phyloP scores from a whole-genome alignment of 169 alveolate genomes.

The Cryptosporidium meleagridis region DNA sequence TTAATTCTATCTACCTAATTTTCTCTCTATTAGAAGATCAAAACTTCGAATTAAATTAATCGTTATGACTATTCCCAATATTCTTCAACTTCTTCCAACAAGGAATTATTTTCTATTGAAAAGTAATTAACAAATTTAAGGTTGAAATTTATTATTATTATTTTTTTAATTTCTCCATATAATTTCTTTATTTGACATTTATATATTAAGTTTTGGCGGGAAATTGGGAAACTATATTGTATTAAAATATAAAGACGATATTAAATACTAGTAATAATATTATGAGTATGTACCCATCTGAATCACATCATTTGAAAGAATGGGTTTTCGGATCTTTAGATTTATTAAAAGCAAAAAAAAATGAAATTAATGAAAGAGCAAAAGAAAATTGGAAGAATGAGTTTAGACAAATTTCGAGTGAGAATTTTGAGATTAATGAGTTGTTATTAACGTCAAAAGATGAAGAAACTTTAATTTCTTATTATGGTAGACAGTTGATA shows the following conservation, averaged over 20 bases:
- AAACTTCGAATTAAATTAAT: neutral
- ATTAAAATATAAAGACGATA: neutral
- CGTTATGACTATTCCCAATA: neutral
- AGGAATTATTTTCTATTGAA: neutral
- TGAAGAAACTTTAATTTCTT: constrained; percentile 44
- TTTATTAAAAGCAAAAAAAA: neutral
- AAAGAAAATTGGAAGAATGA: constrained; percentile 39
- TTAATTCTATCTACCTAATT: too few relatives aligned
- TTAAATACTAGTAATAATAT: neutral
- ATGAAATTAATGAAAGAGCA: constrained; percentile 28
- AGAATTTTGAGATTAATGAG: neutral
- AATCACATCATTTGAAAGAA: constrained; percentile 55
- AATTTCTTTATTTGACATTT: constrained; percentile 4
- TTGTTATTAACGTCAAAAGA: constrained; percentile 38
- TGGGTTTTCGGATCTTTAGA: constrained; percentile 51
- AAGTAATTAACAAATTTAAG: neutral
- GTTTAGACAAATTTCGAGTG: constrained; percentile 6
- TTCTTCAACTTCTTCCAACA: neutral
- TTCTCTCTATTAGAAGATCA: neutral
- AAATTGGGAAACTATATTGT: neutral
- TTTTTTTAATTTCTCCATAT: neutral
- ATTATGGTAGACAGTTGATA: constrained; percentile 48
- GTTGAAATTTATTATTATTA: too few relatives aligned
- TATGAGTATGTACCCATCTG: constrained; percentile 27
- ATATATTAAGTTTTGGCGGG: neutral